phyloP scores from a whole-genome alignment of 306 rosid genomes.

The Cucurbita ficifolia region DNA sequence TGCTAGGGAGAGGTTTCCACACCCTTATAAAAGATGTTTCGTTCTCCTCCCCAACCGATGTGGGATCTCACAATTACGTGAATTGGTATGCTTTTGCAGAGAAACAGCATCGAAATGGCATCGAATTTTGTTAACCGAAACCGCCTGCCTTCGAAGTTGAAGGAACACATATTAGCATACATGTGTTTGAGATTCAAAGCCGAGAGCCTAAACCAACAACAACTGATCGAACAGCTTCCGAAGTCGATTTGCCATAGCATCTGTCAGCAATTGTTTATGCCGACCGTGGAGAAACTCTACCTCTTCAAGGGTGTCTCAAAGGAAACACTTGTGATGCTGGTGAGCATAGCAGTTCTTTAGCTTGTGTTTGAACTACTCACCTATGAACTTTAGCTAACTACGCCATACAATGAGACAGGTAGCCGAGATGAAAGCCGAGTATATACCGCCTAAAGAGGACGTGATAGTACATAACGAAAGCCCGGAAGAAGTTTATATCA shows the following conservation, averaged over 20 bases:
- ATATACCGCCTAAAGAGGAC: conserved; percentile 87
- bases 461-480: conserved; percentile 62
- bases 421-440: conserved; percentile 76
- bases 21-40: too few relatives aligned
- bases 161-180: conserved; percentile 65
- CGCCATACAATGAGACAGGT: conserved; percentile 26
- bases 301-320: conserved; percentile 62
- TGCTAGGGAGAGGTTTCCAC: too few relatives aligned
- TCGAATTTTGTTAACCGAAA: conserved; percentile 72
- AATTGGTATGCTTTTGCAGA: conserved; percentile 19
- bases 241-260: conserved; percentile 70
- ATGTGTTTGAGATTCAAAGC: conserved; percentile 92
- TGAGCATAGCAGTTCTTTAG: conserved; percentile 9
- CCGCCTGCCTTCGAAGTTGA: conserved; percentile 52
- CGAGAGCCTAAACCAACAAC: conserved; percentile 72
- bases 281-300: conserved; percentile 49
- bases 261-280: conserved; percentile 55
- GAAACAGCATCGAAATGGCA: conserved; percentile 79
- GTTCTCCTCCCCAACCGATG: too few relatives aligned
- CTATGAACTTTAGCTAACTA: neutral
- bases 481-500: conserved; percentile 67
- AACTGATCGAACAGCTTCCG: conserved; percentile 69
- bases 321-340: conserved; percentile 47
- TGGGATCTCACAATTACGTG: too few relatives aligned
- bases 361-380: neutral